These are phyloP conservation scores for Pseudogymnoascus sp. DNA, from an alignment of 2,329 filamentous ascomycete genomes.

Conservation along the genomic window DNA sequence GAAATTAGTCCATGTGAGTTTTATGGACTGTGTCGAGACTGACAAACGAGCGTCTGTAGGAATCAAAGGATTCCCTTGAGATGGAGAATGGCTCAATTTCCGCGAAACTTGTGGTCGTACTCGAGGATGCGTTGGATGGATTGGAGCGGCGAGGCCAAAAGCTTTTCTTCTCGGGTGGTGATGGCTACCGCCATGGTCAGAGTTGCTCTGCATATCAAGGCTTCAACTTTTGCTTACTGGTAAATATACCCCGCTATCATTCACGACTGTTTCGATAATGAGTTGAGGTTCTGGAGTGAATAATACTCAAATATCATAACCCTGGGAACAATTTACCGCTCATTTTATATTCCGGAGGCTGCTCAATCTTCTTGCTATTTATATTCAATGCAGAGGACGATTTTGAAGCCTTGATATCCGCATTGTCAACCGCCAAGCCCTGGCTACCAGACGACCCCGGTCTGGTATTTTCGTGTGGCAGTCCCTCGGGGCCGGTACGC, in stretches of 20 bases:
- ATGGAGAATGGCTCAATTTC: conserved; percentile 93
- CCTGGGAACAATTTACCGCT: conserved; percentile 49
- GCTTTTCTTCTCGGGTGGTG: conserved; percentile 72
- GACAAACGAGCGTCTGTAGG: conserved; percentile 92
- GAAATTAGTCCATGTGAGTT: conserved; percentile 12
- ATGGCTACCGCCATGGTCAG: conserved; percentile 50
- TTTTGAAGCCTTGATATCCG: conserved; percentile 54
- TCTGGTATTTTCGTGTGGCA: conserved; percentile 44
- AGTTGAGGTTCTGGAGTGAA: conserved; percentile 17
- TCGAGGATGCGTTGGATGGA: conserved; percentile 44
- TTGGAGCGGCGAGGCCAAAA: conserved; percentile 58
- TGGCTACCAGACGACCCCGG: conserved; percentile 36
- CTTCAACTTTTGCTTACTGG: conserved; percentile 51
- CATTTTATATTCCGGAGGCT: conserved; percentile 67
- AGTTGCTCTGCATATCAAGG: not conserved
- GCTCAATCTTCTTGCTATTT: conserved; percentile 45
- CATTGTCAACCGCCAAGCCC: conserved; percentile 48
- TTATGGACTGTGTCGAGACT: conserved; percentile 29
- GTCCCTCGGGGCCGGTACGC: conserved; percentile 36
- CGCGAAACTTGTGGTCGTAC: conserved; percentile 50
- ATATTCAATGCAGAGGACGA: conserved; percentile 54
- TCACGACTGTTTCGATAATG: conserved; percentile 61
- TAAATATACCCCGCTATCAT: conserved; percentile 89
- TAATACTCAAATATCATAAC: conserved; percentile 16
- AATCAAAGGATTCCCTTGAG: conserved; percentile 93